These are phyloP conservation scores for Microbotryomycetes sp. DNA, from an alignment of 1,284 basidiomycete genomes.

Conservation along the genomic window DNA sequence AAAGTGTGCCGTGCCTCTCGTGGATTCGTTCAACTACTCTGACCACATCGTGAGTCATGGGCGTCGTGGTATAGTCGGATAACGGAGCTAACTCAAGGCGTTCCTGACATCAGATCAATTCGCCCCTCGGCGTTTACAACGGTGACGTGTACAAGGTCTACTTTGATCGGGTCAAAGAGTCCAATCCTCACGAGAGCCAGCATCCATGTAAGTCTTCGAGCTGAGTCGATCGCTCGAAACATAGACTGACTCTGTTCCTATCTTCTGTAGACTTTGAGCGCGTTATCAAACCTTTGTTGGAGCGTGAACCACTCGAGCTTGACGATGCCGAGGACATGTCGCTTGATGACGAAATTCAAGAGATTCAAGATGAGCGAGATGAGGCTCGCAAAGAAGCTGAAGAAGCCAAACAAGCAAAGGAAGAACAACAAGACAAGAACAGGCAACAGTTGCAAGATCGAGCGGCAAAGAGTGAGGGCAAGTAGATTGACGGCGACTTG, in stretches of 20 bases:
- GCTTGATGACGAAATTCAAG: constrained; percentile 47
- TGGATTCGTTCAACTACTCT: constrained; percentile 51
- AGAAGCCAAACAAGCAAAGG: not conserved
- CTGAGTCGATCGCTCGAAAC: not conserved
- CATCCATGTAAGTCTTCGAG: constrained; percentile 20
- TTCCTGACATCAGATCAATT: constrained; percentile 53
- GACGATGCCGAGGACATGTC: constrained; percentile 46
- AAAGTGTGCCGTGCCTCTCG: constrained; percentile 48
- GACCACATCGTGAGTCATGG: constrained; percentile 48
- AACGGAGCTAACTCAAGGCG: too few species aligned
- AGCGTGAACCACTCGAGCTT: constrained; percentile 45
- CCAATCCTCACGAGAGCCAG: constrained; percentile 38
- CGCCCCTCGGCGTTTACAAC: constrained; percentile 50
- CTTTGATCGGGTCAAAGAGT: constrained; percentile 46
- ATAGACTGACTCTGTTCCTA: constrained; percentile 42
- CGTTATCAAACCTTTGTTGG: constrained; percentile 51
- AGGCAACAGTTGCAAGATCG: not conserved
- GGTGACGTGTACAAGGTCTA: constrained; percentile 46
- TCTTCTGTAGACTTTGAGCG: constrained; percentile 50
- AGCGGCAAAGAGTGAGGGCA: not conserved
- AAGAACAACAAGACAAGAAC: not conserved
- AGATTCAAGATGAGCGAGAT: constrained; percentile 32
- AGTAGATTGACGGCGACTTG: too few species aligned
- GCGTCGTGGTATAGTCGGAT: too few species aligned
- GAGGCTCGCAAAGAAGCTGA: constrained; percentile 7